A percentile compares a stretch with the other conserved stretches of the same genome.
phyloP scores from a whole-genome alignment of 2,329 filamentous ascomycete species.

The Myrmaecium sp. region DNA sequence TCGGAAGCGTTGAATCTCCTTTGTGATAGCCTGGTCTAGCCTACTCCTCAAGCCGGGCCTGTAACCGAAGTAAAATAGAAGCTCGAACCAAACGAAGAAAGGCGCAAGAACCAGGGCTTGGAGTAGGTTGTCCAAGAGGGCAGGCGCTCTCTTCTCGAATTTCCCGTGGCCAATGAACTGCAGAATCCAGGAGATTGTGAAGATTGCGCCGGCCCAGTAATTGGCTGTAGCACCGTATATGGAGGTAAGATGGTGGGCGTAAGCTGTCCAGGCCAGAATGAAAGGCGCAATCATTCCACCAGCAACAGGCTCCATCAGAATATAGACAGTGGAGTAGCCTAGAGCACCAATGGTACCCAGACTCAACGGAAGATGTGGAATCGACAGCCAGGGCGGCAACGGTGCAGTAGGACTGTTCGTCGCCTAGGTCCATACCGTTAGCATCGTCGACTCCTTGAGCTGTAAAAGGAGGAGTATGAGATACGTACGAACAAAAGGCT shows the following conservation, averaged over 20 bases:
- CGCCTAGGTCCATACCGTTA: slow-evolving; percentile 22
- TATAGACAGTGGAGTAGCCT: slow-evolving; percentile 62
- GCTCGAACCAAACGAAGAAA: slow-evolving; percentile 92
- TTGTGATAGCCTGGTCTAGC: slow-evolving; percentile 57
- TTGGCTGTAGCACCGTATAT: slow-evolving; percentile 43
- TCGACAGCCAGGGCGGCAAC: slow-evolving; percentile 34
- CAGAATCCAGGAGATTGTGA: slow-evolving; percentile 63
- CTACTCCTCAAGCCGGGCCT: slow-evolving; percentile 70
- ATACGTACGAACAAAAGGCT: slow-evolving; percentile 56
- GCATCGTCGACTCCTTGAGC: background rate
- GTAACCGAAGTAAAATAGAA: slow-evolving; percentile 82
- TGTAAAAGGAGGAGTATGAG: slow-evolving; percentile 5
- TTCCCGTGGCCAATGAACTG: slow-evolving; percentile 86
- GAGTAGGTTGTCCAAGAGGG: slow-evolving; percentile 75
- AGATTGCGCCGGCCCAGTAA: slow-evolving; percentile 46
- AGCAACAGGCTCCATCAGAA: slow-evolving; percentile 86
- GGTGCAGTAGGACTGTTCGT: slow-evolving; percentile 39
- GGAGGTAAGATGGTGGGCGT: slow-evolving; percentile 55
- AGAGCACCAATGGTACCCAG: slow-evolving; percentile 39
- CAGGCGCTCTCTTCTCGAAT: slow-evolving; percentile 77
- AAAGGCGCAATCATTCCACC: slow-evolving; percentile 61
- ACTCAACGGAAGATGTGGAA: slow-evolving; percentile 43
- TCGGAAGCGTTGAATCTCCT: slow-evolving; percentile 61
- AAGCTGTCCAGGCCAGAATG: slow-evolving; percentile 58
- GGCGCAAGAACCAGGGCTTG: slow-evolving; percentile 88